Evolutionary conservation across 2,329 filamentous ascomycete genomes (phyloP).

Genomic region (Helicocarpus griseus): DNA sequence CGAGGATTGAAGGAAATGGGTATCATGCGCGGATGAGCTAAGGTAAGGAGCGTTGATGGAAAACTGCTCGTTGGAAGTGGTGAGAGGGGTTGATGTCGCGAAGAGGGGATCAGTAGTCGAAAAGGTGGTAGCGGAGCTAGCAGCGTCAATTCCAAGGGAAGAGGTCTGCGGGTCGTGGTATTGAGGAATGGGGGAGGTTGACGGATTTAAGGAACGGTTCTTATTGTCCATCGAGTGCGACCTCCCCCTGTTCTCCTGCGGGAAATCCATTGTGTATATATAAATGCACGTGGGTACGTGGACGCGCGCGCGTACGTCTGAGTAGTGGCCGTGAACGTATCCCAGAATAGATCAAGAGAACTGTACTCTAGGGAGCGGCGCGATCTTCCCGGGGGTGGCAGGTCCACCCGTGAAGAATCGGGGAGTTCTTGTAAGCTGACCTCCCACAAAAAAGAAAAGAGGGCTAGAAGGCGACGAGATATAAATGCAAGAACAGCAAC

Average conservation of each 20-base stretch:
- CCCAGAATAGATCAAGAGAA: neutral
- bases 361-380: neutral
- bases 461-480: too few species aligned
- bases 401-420: neutral
- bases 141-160: conserved; percentile 26
- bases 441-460: too few species aligned
- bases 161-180: conserved; percentile 25
- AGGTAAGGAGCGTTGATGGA: conserved; percentile 28
- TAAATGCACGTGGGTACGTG: neutral
- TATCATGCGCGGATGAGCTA: conserved; percentile 21
- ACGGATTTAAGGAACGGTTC: conserved; percentile 34
- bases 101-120: conserved; percentile 18
- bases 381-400: neutral
- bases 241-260: conserved; percentile 25
- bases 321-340: neutral
- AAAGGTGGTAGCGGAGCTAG: conserved; percentile 24
- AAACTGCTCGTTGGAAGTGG: conserved; percentile 25
- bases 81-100: conserved; percentile 18
- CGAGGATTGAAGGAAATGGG: conserved; percentile 13
- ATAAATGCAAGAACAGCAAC: too few species aligned
- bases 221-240: conserved; percentile 28
- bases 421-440: neutral
- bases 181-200: conserved; percentile 28
- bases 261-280: conserved; percentile 9
- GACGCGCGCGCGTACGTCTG: neutral